These are phyloP conservation scores for Cordyceps sp. DNA, from an alignment of 2,329 filamentous ascomycete species.

Conservation along the genomic window DNA sequence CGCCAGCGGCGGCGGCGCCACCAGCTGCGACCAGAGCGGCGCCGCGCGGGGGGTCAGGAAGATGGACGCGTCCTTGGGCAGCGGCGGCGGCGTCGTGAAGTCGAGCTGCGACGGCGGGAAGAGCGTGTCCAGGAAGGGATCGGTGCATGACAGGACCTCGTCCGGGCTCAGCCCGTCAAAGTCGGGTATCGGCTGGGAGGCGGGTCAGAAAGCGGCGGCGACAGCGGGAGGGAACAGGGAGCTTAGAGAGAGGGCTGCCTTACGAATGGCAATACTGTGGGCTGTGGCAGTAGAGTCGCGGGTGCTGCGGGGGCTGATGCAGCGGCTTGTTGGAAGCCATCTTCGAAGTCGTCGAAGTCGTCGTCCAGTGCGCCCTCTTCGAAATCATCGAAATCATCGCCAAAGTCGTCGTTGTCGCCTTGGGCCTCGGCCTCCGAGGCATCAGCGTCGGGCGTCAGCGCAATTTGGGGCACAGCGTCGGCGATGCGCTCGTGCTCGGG, in stretches of 20 bases:
- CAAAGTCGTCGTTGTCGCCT: slow-evolving; percentile 28
- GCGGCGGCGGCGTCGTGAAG: slow-evolving; percentile 29
- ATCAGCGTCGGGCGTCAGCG: slow-evolving; percentile 27
- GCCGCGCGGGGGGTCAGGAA: slow-evolving; percentile 77
- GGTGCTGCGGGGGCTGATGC: slow-evolving; percentile 11
- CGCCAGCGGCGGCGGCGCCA: slow-evolving; percentile 83
- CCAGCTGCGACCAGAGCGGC: slow-evolving; percentile 90
- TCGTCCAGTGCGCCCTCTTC: slow-evolving; percentile 38
- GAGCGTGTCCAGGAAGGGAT: slow-evolving; percentile 49
- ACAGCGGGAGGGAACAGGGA: not conserved
- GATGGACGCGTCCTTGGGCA: slow-evolving; percentile 41
- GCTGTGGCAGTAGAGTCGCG: slow-evolving; percentile 16
- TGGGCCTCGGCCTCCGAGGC: slow-evolving; percentile 21
- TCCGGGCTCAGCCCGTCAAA: slow-evolving; percentile 44
- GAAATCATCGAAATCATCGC: slow-evolving; percentile 46
- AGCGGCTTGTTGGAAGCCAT: slow-evolving; percentile 45
- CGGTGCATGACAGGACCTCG: slow-evolving; percentile 41
- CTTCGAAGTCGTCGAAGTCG: slow-evolving; percentile 57
- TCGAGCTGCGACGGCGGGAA: slow-evolving; percentile 44
- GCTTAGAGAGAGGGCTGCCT: too few relatives aligned
- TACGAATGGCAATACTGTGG: slow-evolving; percentile 28
- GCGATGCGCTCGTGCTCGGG: slow-evolving; percentile 27
- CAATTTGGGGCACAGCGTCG: too few relatives aligned
- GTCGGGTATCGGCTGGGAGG: slow-evolving; percentile 45
- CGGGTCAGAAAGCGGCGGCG: slow-evolving; percentile 8